Evolutionary conservation across 139 green algal genomes (phyloP), one percentile per base, ranked within the genome.

Genomic region (Auxenochlorella protothecoides): DNA sequence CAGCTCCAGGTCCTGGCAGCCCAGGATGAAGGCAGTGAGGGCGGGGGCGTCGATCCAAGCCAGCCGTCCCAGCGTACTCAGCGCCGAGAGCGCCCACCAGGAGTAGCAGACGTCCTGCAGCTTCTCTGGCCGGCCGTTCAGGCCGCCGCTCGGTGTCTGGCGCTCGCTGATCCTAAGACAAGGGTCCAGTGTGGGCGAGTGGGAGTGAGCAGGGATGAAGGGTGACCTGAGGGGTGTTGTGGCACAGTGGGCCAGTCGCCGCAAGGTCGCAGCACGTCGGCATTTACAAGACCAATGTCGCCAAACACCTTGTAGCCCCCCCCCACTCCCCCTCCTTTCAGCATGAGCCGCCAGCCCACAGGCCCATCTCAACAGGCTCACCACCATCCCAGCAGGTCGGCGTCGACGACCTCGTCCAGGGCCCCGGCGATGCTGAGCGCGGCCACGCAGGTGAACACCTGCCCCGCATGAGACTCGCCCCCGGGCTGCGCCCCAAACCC

Each of bases 31-130:
- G 52, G 64, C 65, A 9, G 75, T 84, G 13, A 97, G 86, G 3
- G 83, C 90, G 3, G 71, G 9, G 53, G 77, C 70, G 81, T 98
- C 91, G 55, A 99, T 96, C 95, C 95, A 99, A 75, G 96, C 86
- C 65, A 97, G 78, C 44, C 88, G 72, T 3, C 83, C 84, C 56
- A 99, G 74, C n/a, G 97, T 92, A 68, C 74, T 72, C 8, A 99
- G 85, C 16, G 86, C 89, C 0, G 90, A 97, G 14, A 99, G 77
- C 70, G 95, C 97, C 95, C 95, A 99, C 95, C 95, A 98, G 9
- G 87, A 95, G 53, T 76, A 80, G 65, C 79, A 81, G 66, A 93
- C 91, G 60, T 96, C 91, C 74, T 96, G 88, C 72, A 95, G 79
- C 80, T 97, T 97, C 81, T 97, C 89, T 13, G 92, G 92, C 11